Evolutionary conservation across 2,329 filamentous ascomycete genomes (phyloP), one percentile per base, ranked within the genome.

Genomic region (Pyricularia sp.): DNA sequence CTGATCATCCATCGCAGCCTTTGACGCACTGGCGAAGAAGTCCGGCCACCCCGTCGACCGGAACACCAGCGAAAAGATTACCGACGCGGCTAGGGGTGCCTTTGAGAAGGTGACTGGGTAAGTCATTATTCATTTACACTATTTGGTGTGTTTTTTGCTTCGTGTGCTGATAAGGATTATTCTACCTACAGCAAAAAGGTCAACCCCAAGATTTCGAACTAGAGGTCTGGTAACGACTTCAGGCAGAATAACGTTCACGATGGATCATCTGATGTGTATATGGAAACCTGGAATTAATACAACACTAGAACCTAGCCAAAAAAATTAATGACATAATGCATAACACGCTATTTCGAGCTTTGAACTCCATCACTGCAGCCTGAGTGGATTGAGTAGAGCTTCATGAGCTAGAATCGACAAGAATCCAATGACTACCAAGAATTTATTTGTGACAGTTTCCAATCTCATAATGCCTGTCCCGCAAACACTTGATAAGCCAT

Each of bases 401-500:
- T 50, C 3, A 7, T 20, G 17, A 20, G 42, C 33, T 50, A 50
- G 2, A n/a, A 6, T n/a, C 42, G n/a, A n/a, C 42, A 36, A 12
- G 3, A n/a, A 50, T 50, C 42, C 17, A n/a, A 50, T 50, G 5
- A 3, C 6, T 50, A n/a, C 42, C 42, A 50, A 50, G 12, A 36
- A 20, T 2, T 17, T n/a, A 50, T 17, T 50, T 4, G 20, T n/a
- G 17, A 36, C 7, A 50, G 23, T 20, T 26, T 14, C 23, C 11
- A 61, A 23, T 17, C 26, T 67, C 33, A 69, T 59, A 66, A 30
- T 17, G 36, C 50, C 58, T 71, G 74, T 65, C 77, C 74, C 1
- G 74, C 83, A 79, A 87, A 90, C 11, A 90, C 88, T 71, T 88
- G 86, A 72, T 88, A 87, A 12, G 87, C 85, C 84, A 90, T 89